Conservation (phyloP, 371 early-diverging fungal species). For the Zancudomyces culisetae region DNA sequence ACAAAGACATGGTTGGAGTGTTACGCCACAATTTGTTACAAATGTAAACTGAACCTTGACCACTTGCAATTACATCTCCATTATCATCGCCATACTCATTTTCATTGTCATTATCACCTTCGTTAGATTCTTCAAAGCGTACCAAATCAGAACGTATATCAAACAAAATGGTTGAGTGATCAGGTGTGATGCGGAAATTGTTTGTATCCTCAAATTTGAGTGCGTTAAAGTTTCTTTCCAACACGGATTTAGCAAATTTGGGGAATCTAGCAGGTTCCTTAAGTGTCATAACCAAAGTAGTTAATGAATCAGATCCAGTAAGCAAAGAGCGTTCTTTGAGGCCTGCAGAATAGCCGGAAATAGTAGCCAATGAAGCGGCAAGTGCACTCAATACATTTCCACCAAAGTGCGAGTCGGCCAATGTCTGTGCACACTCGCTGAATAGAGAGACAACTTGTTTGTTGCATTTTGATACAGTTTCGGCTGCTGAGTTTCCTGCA, state of each 20-base stretch:
- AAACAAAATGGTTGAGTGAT: slow-evolving; percentile 58
- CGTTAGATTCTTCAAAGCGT: not conserved
- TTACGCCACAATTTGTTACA: slow-evolving; percentile 39
- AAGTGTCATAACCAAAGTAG: slow-evolving; percentile 48
- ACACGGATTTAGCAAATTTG: slow-evolving; percentile 58
- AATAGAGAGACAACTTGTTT: slow-evolving; percentile 57
- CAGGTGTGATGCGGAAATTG: slow-evolving; percentile 64
- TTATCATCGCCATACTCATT: slow-evolving; percentile 25
- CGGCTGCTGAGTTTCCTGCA: slow-evolving; percentile 50
- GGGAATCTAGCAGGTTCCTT: slow-evolving; percentile 48
- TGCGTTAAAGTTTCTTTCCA: slow-evolving; percentile 44
- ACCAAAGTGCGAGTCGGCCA: slow-evolving; percentile 34
- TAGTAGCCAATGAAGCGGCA: slow-evolving; percentile 61
- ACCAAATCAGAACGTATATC: slow-evolving; percentile 52
- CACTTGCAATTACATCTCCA: no score
- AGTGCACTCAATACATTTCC: slow-evolving; percentile 46
- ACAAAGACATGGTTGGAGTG: slow-evolving; percentile 33
- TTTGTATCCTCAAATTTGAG: slow-evolving; percentile 35
- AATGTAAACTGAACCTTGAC: slow-evolving; percentile 20
- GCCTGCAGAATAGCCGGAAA: slow-evolving; percentile 65
- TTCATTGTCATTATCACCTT: not conserved
- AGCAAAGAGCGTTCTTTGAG: slow-evolving; percentile 59
- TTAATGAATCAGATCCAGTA: slow-evolving; percentile 55
- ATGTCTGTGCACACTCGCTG: slow-evolving; percentile 38
- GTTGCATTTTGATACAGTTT: slow-evolving; percentile 44